Conservation (phyloP, 2,329 filamentous ascomycete species). For the Amauroascus niger region DNA sequence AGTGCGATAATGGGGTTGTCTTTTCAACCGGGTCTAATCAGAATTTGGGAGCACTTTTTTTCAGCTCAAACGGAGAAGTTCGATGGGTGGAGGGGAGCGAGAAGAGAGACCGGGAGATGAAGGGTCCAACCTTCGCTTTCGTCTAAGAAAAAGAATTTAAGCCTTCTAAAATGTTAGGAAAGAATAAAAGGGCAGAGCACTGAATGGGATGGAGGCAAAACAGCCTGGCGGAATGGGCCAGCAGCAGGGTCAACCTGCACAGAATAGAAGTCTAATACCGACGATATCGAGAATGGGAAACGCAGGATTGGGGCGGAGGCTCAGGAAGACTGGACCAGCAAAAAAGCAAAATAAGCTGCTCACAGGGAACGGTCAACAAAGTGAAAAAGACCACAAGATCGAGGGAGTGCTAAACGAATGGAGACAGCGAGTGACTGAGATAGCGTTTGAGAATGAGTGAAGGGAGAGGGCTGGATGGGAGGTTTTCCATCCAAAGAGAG, state of each 20-base stretch:
- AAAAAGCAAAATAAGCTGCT: neutral
- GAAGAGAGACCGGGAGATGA: too few species aligned
- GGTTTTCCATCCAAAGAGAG: neutral
- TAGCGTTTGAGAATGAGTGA: conserved; percentile 1
- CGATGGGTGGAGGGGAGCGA: neutral
- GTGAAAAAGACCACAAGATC: neutral
- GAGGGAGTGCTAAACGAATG: neutral
- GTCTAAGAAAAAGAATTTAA: too few species aligned
- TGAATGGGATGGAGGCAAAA: neutral
- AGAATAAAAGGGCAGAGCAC: neutral
- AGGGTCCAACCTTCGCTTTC: neutral
- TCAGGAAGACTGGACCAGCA: neutral
- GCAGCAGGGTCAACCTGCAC: conserved; percentile 12
- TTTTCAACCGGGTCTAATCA: too few species aligned
- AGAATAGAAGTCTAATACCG: conserved; percentile 1
- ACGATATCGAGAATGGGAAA: too few species aligned
- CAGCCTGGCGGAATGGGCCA: neutral
- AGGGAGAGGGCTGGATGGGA: neutral
- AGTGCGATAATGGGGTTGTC: too few species aligned
- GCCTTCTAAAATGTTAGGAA: too few species aligned
- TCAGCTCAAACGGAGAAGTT: neutral
- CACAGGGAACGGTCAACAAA: neutral
- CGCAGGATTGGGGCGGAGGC: neutral
- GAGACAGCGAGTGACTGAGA: neutral
- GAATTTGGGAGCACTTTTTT: neutral